Evolutionary conservation across 1,284 basidiomycete species (phyloP), one percentile per base, ranked within the genome.

Genomic region (Naganishia albida): DNA sequence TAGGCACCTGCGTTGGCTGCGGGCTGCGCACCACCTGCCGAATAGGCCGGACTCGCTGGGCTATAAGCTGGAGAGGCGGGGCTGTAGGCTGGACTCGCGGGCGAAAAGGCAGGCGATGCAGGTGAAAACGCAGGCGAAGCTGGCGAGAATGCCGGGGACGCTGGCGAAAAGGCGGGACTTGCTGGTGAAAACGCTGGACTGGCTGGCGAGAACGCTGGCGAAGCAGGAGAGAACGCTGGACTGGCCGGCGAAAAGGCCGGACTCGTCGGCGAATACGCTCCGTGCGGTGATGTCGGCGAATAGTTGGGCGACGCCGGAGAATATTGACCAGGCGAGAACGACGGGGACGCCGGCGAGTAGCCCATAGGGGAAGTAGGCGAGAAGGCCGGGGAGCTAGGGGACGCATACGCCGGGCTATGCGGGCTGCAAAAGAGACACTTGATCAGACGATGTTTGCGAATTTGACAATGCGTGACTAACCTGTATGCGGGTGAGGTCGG

Each of bases 181-280:
- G 91, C 89, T 0, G 91, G 91, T 2, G 89, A 91, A 82, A 91
- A 93, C n/a, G 88, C 87, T 0, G 65, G 88, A 85, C 85, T 73
- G 2, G 75, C 72, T 0, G 78, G 76, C 8, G 72, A 73, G 64
- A 74, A 75, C 16, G 70, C 67, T 1, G 73, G 72, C 85, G 86
- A 88, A 68, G 88, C 88, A 84, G 77, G 70, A 67, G 68, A 73
- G 70, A 76, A 80, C 8, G 70, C 68, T 0, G 78, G 78, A 34
- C 2, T 76, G 7, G 78, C 75, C 3, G 78, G 77, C 39, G 75
- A 76, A 71, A 77, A 78, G 49, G 75, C 74, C 12, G 80, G 80
- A 70, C 90, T 92, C 2, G 91, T 91, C 0, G 92, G 92, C 2
- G 91, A 93, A 74, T 91, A 93, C 12, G 48, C 56, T 39, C 56